Conservation (phyloP, 192 early-diverging fungal genomes). For the Dissophora globulifera region DNA sequence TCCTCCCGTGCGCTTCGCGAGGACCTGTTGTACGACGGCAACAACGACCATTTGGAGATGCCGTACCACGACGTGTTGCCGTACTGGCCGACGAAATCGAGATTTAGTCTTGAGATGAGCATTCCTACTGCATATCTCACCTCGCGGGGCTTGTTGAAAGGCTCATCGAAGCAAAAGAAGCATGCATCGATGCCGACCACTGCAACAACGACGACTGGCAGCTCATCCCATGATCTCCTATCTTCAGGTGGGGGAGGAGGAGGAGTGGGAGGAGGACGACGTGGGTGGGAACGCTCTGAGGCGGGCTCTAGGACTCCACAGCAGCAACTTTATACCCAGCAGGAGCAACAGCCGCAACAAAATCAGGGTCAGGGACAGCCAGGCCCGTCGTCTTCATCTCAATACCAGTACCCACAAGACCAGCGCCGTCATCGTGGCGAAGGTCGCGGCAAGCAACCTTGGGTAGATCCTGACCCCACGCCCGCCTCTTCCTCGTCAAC, state of each 20-base stretch:
- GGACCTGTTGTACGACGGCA: too few relatives aligned
- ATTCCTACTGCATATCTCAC: slow-evolving; percentile 47
- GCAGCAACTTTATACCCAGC: background rate
- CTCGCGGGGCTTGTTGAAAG: slow-evolving; percentile 32
- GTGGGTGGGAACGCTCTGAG: background rate
- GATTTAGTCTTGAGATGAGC: slow-evolving; percentile 34
- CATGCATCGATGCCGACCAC: background rate
- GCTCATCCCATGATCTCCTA: background rate
- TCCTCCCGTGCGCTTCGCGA: slow-evolving; percentile 2
- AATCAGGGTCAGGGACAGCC: background rate
- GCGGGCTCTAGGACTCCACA: background rate
- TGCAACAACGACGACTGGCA: too few relatives aligned
- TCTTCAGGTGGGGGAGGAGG: background rate
- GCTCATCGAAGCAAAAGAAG: slow-evolving; percentile 7
- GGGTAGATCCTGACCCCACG: background rate
- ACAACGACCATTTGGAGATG: background rate
- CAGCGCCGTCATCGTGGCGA: background rate
- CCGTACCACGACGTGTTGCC: slow-evolving; percentile 26
- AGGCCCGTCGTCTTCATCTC: background rate
- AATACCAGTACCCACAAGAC: background rate
- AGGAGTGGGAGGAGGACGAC: background rate
- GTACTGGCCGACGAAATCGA: slow-evolving; percentile 42
- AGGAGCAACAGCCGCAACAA: background rate
- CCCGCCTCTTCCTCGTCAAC: too few relatives aligned
- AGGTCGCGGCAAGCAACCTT: background rate